Evolutionary conservation across 108 stramenopile genomes (phyloP).

Genomic region (Cyclostephanos tholiformis): DNA sequence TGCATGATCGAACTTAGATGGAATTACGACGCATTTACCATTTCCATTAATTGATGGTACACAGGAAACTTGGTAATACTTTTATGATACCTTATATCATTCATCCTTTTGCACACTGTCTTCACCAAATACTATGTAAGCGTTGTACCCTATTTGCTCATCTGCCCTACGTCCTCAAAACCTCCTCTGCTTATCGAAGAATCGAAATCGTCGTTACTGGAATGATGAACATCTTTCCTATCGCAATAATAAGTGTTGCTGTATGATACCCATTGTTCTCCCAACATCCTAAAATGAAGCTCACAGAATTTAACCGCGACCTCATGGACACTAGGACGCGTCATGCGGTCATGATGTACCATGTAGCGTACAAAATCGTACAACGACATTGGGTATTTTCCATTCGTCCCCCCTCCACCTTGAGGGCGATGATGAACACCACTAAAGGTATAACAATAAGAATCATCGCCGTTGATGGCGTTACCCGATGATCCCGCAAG

Average conservation of each 20-base stretch:
- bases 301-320: conserved; percentile 28
- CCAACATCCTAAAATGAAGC: conserved; percentile 29
- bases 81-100: no score
- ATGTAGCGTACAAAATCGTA: conserved; percentile 46
- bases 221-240: not conserved
- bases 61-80: no score
- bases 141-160: no score
- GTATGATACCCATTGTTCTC: conserved; percentile 26
- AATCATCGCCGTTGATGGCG: not conserved
- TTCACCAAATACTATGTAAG: no score
- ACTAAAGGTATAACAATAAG: no score
- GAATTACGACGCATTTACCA: no score
- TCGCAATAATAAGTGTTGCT: not conserved
- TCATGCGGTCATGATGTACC: conserved; percentile 38
- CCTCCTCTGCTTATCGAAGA: conserved; percentile 21
- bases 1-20: no score
- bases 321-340: conserved; percentile 34
- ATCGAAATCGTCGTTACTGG: conserved; percentile 24
- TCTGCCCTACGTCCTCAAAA: conserved; percentile 4
- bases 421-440: no score
- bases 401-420: conserved; percentile 15
- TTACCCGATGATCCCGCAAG: not conserved
- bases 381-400: conserved; percentile 30
- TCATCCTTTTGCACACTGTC: no score
- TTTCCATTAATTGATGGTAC: no score